Evolutionary conservation across 805 yeast genomes (phyloP), one percentile per base, ranked within the genome.

Genomic region (Lachancea kluyveri): DNA sequence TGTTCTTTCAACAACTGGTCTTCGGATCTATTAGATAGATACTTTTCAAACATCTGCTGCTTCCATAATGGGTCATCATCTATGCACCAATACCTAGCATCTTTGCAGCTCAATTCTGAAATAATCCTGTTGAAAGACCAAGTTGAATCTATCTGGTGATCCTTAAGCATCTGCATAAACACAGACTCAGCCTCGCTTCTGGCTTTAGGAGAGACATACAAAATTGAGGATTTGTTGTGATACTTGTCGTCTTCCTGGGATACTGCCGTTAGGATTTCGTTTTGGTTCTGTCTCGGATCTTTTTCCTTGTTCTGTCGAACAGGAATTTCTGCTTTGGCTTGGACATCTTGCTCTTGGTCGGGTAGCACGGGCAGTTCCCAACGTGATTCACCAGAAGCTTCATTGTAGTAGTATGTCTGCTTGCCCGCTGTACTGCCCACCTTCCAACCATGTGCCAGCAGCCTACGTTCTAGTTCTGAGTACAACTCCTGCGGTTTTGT

Each of bases 121-220:
- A 86, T 74, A 1, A 82, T 79, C 36, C 64, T 64, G 29, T 69
- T 73, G 54, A 85, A 85, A 0, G 92, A 69, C 88, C 90, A 82
- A 0, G 80, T 70, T 0, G 81, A 68, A 51, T 79, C 87, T 3
- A 86, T 84, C 6, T 66, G 58, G 22, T 68, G 56, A 1, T 68
- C 73, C 20, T 59, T 53, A 7, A 87, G 59, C 69, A 86, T 63
- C 3, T 60, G 52, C 11, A 65, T 45, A 49, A 79, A 86, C 7
- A 54, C 59, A 4, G 46, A 41, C 25, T 67, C 69, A 3, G 72
- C 69, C 12, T 64, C 70, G 18, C 57, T 55, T 18, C 37, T 40
- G 0, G 58, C 28, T 10, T 35, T 41, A 2, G 37, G 47, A 0
- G 48, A 44, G 6, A 54, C 48, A 8, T 54, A 46, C 8, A 60